A percentile compares a stretch with the other conserved stretches of the same genome.
phyloP scores from a whole-genome alignment of 371 early-diverging fungal genomes.

The Mortierella sp. region DNA sequence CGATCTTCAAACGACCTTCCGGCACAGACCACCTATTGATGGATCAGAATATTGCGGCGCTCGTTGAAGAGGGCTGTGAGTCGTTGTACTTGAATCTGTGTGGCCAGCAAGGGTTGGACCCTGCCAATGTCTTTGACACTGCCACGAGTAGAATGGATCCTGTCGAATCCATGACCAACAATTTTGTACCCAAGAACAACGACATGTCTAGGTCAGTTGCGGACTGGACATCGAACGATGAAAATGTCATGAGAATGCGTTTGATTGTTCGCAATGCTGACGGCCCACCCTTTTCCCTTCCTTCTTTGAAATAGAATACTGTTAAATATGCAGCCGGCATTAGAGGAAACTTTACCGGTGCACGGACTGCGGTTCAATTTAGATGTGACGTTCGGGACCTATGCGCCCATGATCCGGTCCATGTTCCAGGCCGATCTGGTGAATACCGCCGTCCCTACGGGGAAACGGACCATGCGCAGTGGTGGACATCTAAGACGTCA shows the following conservation, averaged over 20 bases:
- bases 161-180: constrained; percentile 7
- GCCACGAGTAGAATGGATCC: constrained; percentile 25
- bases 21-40: constrained; percentile 41
- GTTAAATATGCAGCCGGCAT: constrained; percentile 33
- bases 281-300: neutral
- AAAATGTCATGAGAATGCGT: too few species aligned
- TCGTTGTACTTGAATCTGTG: constrained; percentile 21
- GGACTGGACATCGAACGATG: too few species aligned
- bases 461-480: constrained; percentile 52
- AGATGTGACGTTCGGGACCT: constrained; percentile 23
- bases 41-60: constrained; percentile 41
- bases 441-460: constrained; percentile 37
- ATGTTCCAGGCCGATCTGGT: constrained; percentile 39
- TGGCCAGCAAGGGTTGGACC: constrained; percentile 8
- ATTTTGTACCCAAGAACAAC: constrained; percentile 34
- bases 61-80: constrained; percentile 40
- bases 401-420: constrained; percentile 36
- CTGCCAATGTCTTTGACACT: constrained; percentile 17
- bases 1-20: constrained; percentile 40
- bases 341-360: constrained; percentile 40
- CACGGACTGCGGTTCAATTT: constrained; percentile 43
- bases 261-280: neutral
- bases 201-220: constrained; percentile 26
- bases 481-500: constrained; percentile 44
- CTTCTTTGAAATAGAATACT: constrained; percentile 20